Evolutionary conservation across 352 stramenopile genomes (phyloP).

Genomic region (Phytophthora melonis): DNA sequence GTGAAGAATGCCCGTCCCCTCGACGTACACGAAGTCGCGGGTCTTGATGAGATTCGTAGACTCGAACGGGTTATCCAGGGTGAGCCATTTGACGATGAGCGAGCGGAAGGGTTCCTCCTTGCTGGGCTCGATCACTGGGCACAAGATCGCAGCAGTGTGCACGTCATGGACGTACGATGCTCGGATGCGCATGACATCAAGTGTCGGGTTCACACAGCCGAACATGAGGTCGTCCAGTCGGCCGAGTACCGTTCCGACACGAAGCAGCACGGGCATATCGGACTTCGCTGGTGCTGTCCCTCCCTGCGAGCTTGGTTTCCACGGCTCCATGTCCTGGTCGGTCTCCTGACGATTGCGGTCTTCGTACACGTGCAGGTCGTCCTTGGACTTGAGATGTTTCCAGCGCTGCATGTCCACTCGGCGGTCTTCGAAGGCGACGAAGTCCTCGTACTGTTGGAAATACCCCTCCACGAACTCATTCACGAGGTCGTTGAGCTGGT

Average conservation of each 20-base stretch:
- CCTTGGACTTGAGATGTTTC: constrained; percentile 52
- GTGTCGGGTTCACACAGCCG: constrained; percentile 36
- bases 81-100: constrained; percentile 47
- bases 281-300: not conserved
- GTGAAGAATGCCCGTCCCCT: constrained; percentile 26
- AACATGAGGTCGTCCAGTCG: constrained; percentile 47
- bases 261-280: constrained; percentile 29
- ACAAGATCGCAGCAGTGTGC: constrained; percentile 34
- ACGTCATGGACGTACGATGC: constrained; percentile 43
- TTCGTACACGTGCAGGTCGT: constrained; percentile 54
- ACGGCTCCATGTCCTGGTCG: not conserved
- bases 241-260: constrained; percentile 28
- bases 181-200: constrained; percentile 42
- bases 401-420: constrained; percentile 48
- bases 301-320: not conserved
- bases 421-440: constrained; percentile 32
- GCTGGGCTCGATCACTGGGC: constrained; percentile 33
- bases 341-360: constrained; percentile 21
- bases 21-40: constrained; percentile 55
- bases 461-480: constrained; percentile 42
- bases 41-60: constrained; percentile 37
- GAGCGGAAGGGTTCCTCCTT: constrained; percentile 31
- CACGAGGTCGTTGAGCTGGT: constrained; percentile 42
- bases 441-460: constrained; percentile 58
- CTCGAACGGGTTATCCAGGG: constrained; percentile 39